Evolutionary conservation across 805 yeast species (phyloP), one percentile per base, ranked within the genome.

Genomic region (Candida jianshihensis): DNA sequence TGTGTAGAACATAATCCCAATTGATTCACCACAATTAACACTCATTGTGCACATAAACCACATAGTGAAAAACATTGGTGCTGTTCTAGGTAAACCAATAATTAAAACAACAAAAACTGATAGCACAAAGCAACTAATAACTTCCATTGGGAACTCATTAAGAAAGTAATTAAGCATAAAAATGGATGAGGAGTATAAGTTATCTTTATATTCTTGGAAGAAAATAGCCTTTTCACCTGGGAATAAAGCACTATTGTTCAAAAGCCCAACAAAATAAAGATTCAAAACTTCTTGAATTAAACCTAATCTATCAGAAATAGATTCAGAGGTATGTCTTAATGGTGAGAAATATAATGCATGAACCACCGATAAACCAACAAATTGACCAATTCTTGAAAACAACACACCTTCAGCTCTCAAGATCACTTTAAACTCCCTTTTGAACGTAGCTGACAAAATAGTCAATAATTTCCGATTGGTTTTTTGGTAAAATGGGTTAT

Each of bases 21-120:
- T 63, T 2, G 89, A 80, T 52, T 85, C 95, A 24, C 95, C 95
- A 41, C 85, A 74, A 41, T 79, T 77, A n/a, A 80, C 72, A 21
- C 75, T 66, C 10, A 71, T 58, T 32, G 74, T 59, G 1, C 78
- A 51, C 16, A 74, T 64, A 43, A 74, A 73, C 29, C 76, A 68
- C 50, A 78, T 65, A 1, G 78, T 69, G 49, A 86, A 85, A 49
- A 71, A 86, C 68, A 80, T 74, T 0, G 63, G 71, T 0, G 78
- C 70, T 1, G 75, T 74, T 34, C 84, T 60, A 15, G 86, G 87
- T 27, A 85, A 56, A 0, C 92, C 94, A 41, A 81, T 66, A 1
- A 71, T 88, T 48, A 86, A 66, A 4, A 81, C 84, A 41, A 78
- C 62, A 45, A 87, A 68, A 1, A 70, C 69, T 1, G 84, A 56